Evolutionary conservation across 106 monocot species (phyloP), one percentile per base, ranked within the genome.

Genomic region (Hemerocallis citrina): DNA sequence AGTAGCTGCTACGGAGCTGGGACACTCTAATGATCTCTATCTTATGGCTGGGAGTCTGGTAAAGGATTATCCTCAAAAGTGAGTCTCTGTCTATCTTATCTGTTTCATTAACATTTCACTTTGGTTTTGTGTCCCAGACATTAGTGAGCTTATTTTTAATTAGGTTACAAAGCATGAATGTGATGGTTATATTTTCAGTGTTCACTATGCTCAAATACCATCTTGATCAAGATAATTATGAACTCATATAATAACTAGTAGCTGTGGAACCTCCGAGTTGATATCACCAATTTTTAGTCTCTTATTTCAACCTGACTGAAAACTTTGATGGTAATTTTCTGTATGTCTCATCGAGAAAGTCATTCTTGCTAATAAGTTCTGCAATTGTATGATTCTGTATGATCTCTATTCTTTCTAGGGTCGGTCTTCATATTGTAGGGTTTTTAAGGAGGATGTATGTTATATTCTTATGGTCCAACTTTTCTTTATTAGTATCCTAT

Each of bases 51-150:
- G 82, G 58, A 81, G 79, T 80, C 63, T 98, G 65, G 88, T 98
- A 43, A 92, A 78, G 55, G 92, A 98, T 55, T 84, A 98, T 80
- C 92, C 98, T 57, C 91, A 92, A 64, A 98, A 88, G 98, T 98
- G 72, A 72, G 86, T 74, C 46, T 58, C 15, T 44, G 0, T 23
- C 8, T 7, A n/a, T 23, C 24, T 17, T 31, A 8, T 47, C 11
- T 25, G 27, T 35, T 35, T 8, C 7, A 40, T 27, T 40, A 41
- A 16, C 40, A 24, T n/a, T 60, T 15, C 3, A 59, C 25, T 12
- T 15, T 29, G 12, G 32, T 52, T 47, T 47, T 7, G 47, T 7
- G 50, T 27, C 28, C 1, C 27, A 50, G 27, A 50, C 50, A 50
- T 5, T 50, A 0, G 22, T 22, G 42, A 19, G 17, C 20, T 17